Percentiles rank a stretch among this genome's conserved stretches.
phyloP scores from a whole-genome alignment of 176 grass and related monocot species.

The Saccharum spontaneum region DNA sequence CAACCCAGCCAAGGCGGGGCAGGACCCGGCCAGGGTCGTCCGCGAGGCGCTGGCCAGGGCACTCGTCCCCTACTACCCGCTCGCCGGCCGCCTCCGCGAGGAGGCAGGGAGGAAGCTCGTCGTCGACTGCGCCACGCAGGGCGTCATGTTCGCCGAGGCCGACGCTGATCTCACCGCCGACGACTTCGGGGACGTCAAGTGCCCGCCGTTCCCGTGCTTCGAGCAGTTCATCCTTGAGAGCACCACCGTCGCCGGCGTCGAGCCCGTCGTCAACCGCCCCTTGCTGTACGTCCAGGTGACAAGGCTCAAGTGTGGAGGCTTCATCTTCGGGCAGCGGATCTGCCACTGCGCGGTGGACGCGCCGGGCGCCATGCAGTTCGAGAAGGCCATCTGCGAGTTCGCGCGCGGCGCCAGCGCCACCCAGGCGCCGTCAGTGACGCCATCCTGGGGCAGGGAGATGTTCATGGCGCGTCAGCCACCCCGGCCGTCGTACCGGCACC shows the following conservation, averaged over 20 bases:
- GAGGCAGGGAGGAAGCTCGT: slow-evolving; percentile 48
- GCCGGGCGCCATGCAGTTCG: slow-evolving; percentile 65
- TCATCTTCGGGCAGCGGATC: slow-evolving; percentile 65
- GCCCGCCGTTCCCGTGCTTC: slow-evolving; percentile 63
- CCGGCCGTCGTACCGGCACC: slow-evolving; percentile 42
- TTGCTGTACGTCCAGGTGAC: slow-evolving; percentile 72
- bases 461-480: slow-evolving; percentile 41
- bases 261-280: slow-evolving; percentile 49
- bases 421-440: slow-evolving; percentile 34
- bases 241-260: slow-evolving; percentile 31
- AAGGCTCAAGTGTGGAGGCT: slow-evolving; percentile 57
- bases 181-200: slow-evolving; percentile 52
- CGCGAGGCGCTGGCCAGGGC: slow-evolving; percentile 52
- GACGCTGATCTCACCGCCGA: slow-evolving; percentile 54
- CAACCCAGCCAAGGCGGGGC: slow-evolving; percentile 33
- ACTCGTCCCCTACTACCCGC: slow-evolving; percentile 70
- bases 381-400: slow-evolving; percentile 60
- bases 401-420: slow-evolving; percentile 33
- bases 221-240: slow-evolving; percentile 47
- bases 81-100: slow-evolving; percentile 66
- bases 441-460: slow-evolving; percentile 61
- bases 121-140: slow-evolving; percentile 63
- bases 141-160: slow-evolving; percentile 69
- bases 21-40: slow-evolving; percentile 49
- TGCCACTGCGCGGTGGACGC: slow-evolving; percentile 67